Percentiles rank a stretch among this genome's conserved stretches.
Conservation (phyloP, 495 filamentous ascomycete genomes). For the Sphaerosporella brunnea region DNA sequence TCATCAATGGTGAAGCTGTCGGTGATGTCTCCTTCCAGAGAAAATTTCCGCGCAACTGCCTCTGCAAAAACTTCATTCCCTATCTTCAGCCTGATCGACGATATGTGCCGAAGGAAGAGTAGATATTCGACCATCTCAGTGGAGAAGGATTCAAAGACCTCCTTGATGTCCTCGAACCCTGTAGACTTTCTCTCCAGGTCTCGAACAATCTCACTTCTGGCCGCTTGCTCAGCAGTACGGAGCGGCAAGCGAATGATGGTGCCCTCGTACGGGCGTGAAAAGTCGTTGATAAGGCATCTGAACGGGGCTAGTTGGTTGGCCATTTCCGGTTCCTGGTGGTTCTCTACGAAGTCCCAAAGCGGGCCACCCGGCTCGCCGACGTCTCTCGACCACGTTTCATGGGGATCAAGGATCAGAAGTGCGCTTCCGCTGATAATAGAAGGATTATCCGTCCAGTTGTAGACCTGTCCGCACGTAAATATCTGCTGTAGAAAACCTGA, state of each 20-base stretch:
- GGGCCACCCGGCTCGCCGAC: conserved; percentile 27
- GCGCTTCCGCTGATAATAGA: conserved; percentile 28
- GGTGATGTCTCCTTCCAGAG: conserved; percentile 5
- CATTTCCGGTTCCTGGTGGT: conserved; percentile 22
- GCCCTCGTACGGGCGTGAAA: conserved; percentile 17
- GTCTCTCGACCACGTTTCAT: conserved; percentile 28
- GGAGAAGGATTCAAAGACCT: conserved; percentile 26
- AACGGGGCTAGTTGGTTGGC: conserved; percentile 29
- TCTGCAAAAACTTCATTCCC: conserved; percentile 15
- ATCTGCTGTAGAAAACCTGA: not conserved
- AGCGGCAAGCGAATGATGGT: conserved; percentile 33
- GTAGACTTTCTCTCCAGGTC: conserved; percentile 14
- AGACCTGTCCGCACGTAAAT: conserved; percentile 25
- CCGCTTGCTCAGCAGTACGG: conserved; percentile 25
- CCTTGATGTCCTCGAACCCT: conserved; percentile 19
- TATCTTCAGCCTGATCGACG: conserved; percentile 23
- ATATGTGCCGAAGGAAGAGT: conserved; percentile 29
- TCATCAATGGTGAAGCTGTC: conserved; percentile 6
- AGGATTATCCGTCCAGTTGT: conserved; percentile 33
- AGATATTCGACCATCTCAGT: conserved; percentile 27
- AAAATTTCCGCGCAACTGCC: conserved; percentile 11
- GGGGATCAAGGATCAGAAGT: conserved; percentile 31
- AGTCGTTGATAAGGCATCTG: conserved; percentile 13
- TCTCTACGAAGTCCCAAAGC: conserved; percentile 27
- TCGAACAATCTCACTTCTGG: conserved; percentile 23